A percentile compares a stretch with the other conserved stretches of the same genome.
phyloP scores from a whole-genome alignment of 805 yeast genomes.

The Brettanomyces bruxellensis region DNA sequence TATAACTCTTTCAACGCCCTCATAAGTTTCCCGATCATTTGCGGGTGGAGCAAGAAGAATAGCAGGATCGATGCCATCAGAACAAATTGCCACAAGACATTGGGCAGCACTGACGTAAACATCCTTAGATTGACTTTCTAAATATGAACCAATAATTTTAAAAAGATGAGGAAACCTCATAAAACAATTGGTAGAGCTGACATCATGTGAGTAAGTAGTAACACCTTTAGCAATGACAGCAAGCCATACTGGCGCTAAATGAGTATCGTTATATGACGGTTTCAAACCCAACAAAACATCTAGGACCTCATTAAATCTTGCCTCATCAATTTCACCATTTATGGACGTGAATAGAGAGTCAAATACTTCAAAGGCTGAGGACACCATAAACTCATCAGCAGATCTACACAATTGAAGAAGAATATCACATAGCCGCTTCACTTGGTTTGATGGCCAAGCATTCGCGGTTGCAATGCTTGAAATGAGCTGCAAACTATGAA shows the following conservation, averaged over 20 bases:
- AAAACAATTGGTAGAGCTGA: slow-evolving; percentile 45
- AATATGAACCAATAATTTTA: slow-evolving; percentile 49
- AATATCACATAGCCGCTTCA: slow-evolving; percentile 67
- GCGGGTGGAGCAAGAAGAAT: slow-evolving; percentile 44
- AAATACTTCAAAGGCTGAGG: slow-evolving; percentile 75
- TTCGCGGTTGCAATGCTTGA: slow-evolving; percentile 59
- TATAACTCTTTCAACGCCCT: slow-evolving; percentile 46
- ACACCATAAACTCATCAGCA: slow-evolving; percentile 76
- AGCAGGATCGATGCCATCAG: slow-evolving; percentile 56
- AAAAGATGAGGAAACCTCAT: slow-evolving; percentile 48
- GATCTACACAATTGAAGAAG: slow-evolving; percentile 70
- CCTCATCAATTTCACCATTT: slow-evolving; percentile 42
- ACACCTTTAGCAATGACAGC: slow-evolving; percentile 86
- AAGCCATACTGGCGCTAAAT: slow-evolving; percentile 89
- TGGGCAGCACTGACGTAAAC: slow-evolving; percentile 75
- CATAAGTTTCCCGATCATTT: slow-evolving; percentile 42
- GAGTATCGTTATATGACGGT: slow-evolving; percentile 76
- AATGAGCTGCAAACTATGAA: slow-evolving; percentile 74
- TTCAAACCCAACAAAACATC: slow-evolving; percentile 68
- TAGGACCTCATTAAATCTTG: slow-evolving; percentile 54
- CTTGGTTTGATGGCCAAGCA: slow-evolving; percentile 71
- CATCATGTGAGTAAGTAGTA: slow-evolving; percentile 37
- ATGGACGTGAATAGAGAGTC: slow-evolving; percentile 68
- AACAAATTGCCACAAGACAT: slow-evolving; percentile 72
- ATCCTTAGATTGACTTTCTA: slow-evolving; percentile 54